phyloP scores from a whole-genome alignment of 2,329 filamentous ascomycete genomes.

The Exophiala sp. region DNA sequence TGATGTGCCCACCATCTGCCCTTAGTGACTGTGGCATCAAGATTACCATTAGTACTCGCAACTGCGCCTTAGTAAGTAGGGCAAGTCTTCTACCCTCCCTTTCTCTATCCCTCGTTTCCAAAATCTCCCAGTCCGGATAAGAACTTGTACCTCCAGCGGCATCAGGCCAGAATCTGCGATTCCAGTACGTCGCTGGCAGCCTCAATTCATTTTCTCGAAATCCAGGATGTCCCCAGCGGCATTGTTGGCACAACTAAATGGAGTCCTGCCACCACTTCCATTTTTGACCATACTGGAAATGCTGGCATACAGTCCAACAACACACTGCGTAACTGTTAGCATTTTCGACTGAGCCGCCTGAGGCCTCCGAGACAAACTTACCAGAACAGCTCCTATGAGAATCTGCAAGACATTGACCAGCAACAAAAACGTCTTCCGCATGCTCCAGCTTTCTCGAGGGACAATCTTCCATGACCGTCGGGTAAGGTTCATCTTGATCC shows the following conservation, averaged over 20 bases:
- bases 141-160: too few relatives aligned
- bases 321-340: constrained; percentile 21
- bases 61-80: too few relatives aligned
- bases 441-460: constrained; percentile 6
- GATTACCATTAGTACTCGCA: neutral
- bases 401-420: constrained; percentile 20
- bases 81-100: too few relatives aligned
- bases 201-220: too few relatives aligned
- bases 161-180: too few relatives aligned
- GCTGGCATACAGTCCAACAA: constrained; percentile 30
- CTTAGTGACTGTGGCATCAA: neutral
- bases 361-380: constrained; percentile 2
- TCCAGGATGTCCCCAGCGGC: neutral
- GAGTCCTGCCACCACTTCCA: constrained; percentile 11
- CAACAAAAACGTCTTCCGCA: constrained; percentile 9
- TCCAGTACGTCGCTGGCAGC: neutral
- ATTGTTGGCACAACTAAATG: constrained; percentile 14
- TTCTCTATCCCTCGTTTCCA: too few relatives aligned
- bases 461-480: constrained; percentile 15
- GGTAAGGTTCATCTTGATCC: constrained; percentile 37
- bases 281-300: constrained; percentile 25
- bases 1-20: too few relatives aligned
- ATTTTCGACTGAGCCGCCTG: neutral
- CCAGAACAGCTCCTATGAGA: constrained; percentile 17
- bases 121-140: too few relatives aligned